Base-by-base conservation (phyloP, 805 yeast genomes). In the Metschnikowia anglica region DNA sequence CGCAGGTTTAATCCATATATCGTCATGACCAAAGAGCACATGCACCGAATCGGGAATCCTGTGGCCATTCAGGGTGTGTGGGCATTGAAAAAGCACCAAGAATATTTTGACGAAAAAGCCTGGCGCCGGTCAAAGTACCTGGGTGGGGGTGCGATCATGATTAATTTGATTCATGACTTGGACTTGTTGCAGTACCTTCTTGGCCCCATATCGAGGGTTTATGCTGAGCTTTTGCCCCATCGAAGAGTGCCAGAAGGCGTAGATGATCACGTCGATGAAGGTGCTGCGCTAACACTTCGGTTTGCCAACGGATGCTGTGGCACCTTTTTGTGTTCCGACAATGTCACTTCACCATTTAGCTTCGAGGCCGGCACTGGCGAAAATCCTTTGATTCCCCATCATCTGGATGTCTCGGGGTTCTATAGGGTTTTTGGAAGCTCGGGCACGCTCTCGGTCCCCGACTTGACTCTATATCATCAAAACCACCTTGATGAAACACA, bases 301-400 rank as follows among this genome's bases (percentile, higher is more conserved):
- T 70, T 70, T 50, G 58, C 60, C 16, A 62, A 53, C 42, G 74
- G 74, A 5, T 58, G 66, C 33, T 55, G 65, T 34, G 74, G 74
- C 3, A 68, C 73, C 2, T 70, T 70, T 44, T 50, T 70, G 30
- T 70, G 74, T 48, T 58, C 70, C 5, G 74, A 69, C 43, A 69
- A 68, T 39, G 68, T 68, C 23, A 58, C 63, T 2, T 65, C 71
- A 9, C 73, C 74, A 1, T 70, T 64, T 43, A 63, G 60, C 45
- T 70, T 70, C 37, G 74, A 69, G 52, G 54, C 60, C 3, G 72
- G 72, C 1, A 69, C 74, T 0, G 74, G 74, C 5, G 74, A 70
- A 48, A 70, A 70, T 46, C 74, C 74, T 2, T 65, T 64, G 16
- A 53, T 70, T 27, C 74, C 74, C 2, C 55, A 49, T 34, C 50